Conservation (phyloP, 2,329 filamentous ascomycete genomes). For the Mycosphaerella arachidis region DNA sequence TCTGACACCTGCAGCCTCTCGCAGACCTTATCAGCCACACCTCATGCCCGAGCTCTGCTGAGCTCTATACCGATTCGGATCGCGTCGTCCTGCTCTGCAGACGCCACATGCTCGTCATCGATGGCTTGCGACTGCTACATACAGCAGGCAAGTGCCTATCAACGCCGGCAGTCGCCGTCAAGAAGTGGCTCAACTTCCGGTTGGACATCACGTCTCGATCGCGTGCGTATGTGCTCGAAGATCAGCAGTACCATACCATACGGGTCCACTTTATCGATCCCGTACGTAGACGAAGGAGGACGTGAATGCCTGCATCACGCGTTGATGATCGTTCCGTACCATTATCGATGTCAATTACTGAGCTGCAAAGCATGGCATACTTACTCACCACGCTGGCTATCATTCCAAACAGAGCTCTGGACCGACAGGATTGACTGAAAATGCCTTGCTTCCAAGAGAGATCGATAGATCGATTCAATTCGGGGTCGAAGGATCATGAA, state of each 20-base stretch:
- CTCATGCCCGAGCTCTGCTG: not conserved
- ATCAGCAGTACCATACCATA: not conserved
- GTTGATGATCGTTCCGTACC: not conserved
- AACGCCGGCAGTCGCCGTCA: not conserved
- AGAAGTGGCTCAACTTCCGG: not conserved
- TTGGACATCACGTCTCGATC: not conserved
- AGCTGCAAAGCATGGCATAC: not conserved
- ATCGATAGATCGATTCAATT: not conserved
- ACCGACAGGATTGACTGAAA: not conserved
- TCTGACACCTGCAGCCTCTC: not conserved
- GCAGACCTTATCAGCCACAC: not conserved
- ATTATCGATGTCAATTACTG: not conserved
- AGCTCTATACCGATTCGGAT: not conserved
- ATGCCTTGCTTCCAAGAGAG: not conserved
- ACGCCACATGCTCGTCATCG: not conserved
- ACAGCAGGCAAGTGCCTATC: not conserved
- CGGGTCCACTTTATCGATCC: not conserved
- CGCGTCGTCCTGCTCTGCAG: not conserved
- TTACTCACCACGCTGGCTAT: not conserved
- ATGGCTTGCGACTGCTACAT: not conserved
- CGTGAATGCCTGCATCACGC: not conserved
- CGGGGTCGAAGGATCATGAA: not conserved
- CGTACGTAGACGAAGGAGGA: not conserved
- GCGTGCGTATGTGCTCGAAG: not conserved
- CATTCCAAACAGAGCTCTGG: not conserved